phyloP scores from a whole-genome alignment of 768 basidiomycete species.

The Collybia sordida region DNA sequence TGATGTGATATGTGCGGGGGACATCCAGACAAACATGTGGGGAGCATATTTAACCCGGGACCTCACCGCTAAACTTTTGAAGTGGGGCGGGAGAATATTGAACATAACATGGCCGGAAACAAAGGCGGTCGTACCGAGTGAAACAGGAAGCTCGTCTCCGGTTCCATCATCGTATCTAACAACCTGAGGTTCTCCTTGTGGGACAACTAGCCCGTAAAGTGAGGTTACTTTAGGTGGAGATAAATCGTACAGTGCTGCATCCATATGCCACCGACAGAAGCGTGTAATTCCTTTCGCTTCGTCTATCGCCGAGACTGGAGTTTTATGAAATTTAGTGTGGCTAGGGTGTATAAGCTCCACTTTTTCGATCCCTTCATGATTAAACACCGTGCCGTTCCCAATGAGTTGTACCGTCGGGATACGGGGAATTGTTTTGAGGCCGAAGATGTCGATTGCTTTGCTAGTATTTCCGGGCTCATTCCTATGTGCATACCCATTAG shows the following conservation, averaged over 20 bases:
- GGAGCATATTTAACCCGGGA: constrained; percentile 76
- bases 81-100: constrained; percentile 63
- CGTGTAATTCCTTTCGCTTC: constrained; percentile 75
- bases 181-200: constrained; percentile 60
- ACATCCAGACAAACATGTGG: constrained; percentile 92
- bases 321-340: constrained; percentile 87
- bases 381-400: constrained; percentile 78
- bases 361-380: constrained; percentile 78
- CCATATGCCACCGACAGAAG: constrained; percentile 92
- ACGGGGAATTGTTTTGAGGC: constrained; percentile 87
- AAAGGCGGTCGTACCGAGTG: constrained; percentile 86
- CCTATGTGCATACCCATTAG: constrained; percentile 76
- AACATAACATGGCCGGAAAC: constrained; percentile 83
- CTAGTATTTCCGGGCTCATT: constrained; percentile 75
- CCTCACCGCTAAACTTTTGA: constrained; percentile 81
- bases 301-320: constrained; percentile 67
- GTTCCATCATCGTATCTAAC: constrained; percentile 85
- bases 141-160: constrained; percentile 78
- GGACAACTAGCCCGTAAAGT: constrained; percentile 77
- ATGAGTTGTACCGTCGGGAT: constrained; percentile 90
- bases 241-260: constrained; percentile 78
- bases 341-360: constrained; percentile 83
- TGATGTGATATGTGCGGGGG: constrained; percentile 64
- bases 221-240: constrained; percentile 86
- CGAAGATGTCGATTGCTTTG: constrained; percentile 83